Base-by-base conservation (phyloP, 306 rosid genomes). In the Glycyrrhiza uralensis region DNA sequence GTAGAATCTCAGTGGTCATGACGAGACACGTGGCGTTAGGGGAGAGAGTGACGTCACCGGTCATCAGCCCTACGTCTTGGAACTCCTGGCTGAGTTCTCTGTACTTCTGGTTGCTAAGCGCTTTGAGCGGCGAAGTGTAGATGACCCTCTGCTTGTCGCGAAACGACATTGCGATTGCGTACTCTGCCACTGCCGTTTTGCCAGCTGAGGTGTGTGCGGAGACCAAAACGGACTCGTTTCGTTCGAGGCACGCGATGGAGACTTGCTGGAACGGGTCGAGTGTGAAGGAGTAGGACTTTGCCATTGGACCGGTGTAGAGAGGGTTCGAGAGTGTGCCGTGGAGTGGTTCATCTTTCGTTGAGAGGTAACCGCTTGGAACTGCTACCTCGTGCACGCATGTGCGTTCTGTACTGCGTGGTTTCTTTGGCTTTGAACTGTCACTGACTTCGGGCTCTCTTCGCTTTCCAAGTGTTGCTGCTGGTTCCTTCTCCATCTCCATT, bases 191-290 rank as follows among this genome's bases (percentile, higher is more conserved):
- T 0, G 95, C 99, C 54, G 99, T 94, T 76, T 94, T 94, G 0
- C 99, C 97, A 0, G 99, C 99, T 2, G 97, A 94, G 74, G 99
- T 94, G 72, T 94, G 99, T 5, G 99, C 99, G 26, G 99, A 94
- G 22, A 94, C 99, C 50, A 94, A 60, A 44, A 94, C 87, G 3
- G 97, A 91, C 76, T 94, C 99, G 44, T 94, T 91, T 20, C 97
- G 81, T 65, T 91, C 99, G 22, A 91, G 82, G 72, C 99, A 94
- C 1, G 99, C 85, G 51, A 94, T 76, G 9, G 99, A 94, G 41
- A 91, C 89, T 77, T 63, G 79, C 82, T 94, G 99, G 75, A 94
- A 94, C 1, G 98, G 97, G 76, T 94, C 99, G 58, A 94, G 99
- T 3, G 82, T 66, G 74, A 94, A 94, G 2, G 76, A 17, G 39